A percentile compares a stretch with the other conserved stretches of the same genome.
Conservation (phyloP, 306 rosid genomes). For the Rubus idaeus region DNA sequence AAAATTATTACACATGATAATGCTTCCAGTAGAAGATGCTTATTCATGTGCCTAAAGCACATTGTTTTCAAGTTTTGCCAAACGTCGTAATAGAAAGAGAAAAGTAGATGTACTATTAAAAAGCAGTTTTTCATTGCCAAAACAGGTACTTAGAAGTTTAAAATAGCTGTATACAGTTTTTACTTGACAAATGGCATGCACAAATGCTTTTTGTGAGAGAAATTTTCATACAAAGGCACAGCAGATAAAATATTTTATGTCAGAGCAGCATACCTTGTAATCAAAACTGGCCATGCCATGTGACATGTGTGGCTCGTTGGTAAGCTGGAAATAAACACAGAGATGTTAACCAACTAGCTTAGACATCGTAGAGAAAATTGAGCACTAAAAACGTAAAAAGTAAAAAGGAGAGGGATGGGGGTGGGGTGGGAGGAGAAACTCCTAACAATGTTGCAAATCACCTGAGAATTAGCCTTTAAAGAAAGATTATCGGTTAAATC, state of each 20-base stretch:
- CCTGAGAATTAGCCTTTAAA: constrained; percentile 96
- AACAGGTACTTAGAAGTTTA: background rate
- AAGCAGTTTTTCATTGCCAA: background rate
- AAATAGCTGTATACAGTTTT: background rate
- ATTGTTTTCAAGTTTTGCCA: background rate
- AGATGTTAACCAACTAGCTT: constrained; percentile 8
- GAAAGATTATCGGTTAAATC: constrained; percentile 75
- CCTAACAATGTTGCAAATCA: constrained; percentile 13
- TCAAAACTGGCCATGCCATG: constrained; percentile 93
- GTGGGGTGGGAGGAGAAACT: background rate
- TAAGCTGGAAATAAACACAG: constrained; percentile 54
- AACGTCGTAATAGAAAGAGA: background rate
- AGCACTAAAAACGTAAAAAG: background rate
- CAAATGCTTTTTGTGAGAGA: background rate
- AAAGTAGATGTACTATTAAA: background rate
- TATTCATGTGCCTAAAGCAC: background rate
- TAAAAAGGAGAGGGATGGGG: background rate
- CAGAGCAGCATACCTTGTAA: constrained; percentile 65
- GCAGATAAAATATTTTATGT: background rate
- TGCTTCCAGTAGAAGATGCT: background rate
- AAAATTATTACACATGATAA: background rate
- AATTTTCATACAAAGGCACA: background rate
- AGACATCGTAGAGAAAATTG: background rate
- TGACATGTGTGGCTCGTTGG: constrained; percentile 95
- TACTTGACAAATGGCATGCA: background rate